phyloP scores from a whole-genome alignment of 306 rosid species.

The Vachellia pachyceras region DNA sequence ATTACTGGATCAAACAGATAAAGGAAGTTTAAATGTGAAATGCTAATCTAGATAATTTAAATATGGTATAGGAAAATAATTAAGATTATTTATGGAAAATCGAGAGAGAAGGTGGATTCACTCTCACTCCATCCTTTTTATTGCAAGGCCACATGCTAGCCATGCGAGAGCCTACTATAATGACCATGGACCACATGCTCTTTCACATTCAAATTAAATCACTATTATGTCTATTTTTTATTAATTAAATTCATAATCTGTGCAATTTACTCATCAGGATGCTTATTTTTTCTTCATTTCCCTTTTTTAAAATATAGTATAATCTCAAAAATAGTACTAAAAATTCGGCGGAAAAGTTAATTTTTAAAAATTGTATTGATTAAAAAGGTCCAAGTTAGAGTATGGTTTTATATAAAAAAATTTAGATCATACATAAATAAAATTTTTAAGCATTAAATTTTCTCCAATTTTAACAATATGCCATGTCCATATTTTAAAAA shows the following conservation, averaged over 20 bases:
- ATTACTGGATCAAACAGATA: too few relatives aligned
- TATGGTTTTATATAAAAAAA: too few relatives aligned
- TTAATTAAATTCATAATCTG: not conserved
- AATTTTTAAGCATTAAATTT: too few relatives aligned
- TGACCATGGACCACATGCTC: not conserved
- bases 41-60: not conserved
- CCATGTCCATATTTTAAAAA: not conserved
- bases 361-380: too few relatives aligned
- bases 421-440: too few relatives aligned
- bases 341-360: too few relatives aligned
- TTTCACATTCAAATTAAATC: not conserved
- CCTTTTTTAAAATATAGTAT: too few relatives aligned
- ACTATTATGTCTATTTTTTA: not conserved
- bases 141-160: slow-evolving; percentile 2
- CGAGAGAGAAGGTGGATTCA: not conserved
- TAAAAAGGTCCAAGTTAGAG: too few relatives aligned
- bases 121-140: not conserved
- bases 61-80: not conserved
- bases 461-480: too few relatives aligned
- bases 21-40: not conserved
- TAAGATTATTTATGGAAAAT: not conserved
- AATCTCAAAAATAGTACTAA: too few relatives aligned
- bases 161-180: slow-evolving; percentile 8
- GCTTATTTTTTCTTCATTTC: too few relatives aligned
- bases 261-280: not conserved